Evolutionary conservation across 805 yeast species (phyloP).

Genomic region (Barnettozyma vustinii): DNA sequence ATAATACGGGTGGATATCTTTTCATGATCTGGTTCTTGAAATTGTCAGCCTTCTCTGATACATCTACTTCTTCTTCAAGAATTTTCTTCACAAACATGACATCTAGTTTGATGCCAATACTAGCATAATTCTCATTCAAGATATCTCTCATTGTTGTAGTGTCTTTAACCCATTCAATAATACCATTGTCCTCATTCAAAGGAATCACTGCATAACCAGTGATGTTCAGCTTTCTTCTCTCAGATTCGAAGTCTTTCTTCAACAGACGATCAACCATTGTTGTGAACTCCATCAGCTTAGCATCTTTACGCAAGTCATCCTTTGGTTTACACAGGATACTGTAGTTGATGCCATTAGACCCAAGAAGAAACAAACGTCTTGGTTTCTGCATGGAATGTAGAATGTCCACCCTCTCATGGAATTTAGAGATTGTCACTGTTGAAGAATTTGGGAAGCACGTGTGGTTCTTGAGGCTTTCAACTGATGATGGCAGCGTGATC

Average conservation of each 20-base stretch:
- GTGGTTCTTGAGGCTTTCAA: constrained; percentile 35
- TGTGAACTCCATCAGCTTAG: constrained; percentile 85
- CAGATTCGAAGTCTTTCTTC: constrained; percentile 61
- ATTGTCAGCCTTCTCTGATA: constrained; percentile 30
- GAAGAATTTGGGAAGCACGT: constrained; percentile 40
- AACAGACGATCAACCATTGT: constrained; percentile 77
- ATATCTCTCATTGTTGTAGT: constrained; percentile 68
- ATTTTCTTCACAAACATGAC: constrained; percentile 23
- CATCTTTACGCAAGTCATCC: constrained; percentile 94
- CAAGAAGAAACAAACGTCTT: constrained; percentile 64
- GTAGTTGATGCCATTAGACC: constrained; percentile 72
- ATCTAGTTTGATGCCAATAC: constrained; percentile 33
- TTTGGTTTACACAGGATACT: constrained; percentile 75
- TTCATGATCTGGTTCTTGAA: constrained; percentile 29
- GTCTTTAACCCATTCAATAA: constrained; percentile 84
- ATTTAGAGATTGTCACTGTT: constrained; percentile 50
- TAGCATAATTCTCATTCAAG: constrained; percentile 38
- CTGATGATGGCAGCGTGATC: constrained; percentile 51
- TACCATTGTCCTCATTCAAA: constrained; percentile 77
- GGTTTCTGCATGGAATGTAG: constrained; percentile 86
- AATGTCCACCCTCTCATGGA: constrained; percentile 65
- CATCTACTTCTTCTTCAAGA: constrained; percentile 22
- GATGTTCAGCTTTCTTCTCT: constrained; percentile 64
- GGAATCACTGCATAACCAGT: constrained; percentile 87
- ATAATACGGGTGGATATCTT: constrained; percentile 62